Conservation (phyloP, 371 early-diverging fungal species). For the Encephalitozoon intestinalis region DNA sequence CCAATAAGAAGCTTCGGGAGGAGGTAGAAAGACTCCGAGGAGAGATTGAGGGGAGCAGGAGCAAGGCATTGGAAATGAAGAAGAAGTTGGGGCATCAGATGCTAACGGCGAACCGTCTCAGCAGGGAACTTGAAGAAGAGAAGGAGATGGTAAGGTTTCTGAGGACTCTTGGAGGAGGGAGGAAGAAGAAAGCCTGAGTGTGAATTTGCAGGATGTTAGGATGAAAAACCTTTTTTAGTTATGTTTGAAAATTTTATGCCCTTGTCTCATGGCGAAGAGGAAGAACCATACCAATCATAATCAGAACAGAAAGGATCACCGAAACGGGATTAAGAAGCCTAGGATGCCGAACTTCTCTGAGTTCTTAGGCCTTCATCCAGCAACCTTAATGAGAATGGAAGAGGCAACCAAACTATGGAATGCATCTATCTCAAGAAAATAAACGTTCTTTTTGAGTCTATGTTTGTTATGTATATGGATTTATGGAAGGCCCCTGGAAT, state of each 20-base stretch:
- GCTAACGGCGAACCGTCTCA: background rate
- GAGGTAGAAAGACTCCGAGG: background rate
- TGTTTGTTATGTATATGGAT: background rate
- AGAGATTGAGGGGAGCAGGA: background rate
- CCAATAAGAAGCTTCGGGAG: background rate
- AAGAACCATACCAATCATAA: slow-evolving; percentile 99
- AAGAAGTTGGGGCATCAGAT: background rate
- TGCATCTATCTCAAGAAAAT: background rate
- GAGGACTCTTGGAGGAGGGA: background rate
- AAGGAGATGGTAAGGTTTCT: slow-evolving; percentile 16
- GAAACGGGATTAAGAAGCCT: slow-evolving; percentile 61
- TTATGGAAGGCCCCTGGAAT: background rate
- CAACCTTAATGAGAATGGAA: slow-evolving; percentile 64
- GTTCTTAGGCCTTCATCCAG: slow-evolving; percentile 56
- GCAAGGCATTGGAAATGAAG: background rate
- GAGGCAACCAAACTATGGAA: slow-evolving; percentile 1
- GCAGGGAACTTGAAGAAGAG: slow-evolving; percentile 17
- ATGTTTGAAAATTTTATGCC: slow-evolving; percentile 46
- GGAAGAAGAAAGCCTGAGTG: background rate
- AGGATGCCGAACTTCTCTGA: slow-evolving; percentile 7
- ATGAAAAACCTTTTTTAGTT: background rate
- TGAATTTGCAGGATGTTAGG: background rate
- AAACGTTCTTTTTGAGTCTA: background rate
- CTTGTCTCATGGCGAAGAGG: slow-evolving; percentile 72
- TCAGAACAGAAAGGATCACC: slow-evolving; percentile 67